Percentiles rank a stretch among this genome's conserved stretches.
Conservation (phyloP, 495 filamentous ascomycete genomes). For the Talaromyces proteolyticus region DNA sequence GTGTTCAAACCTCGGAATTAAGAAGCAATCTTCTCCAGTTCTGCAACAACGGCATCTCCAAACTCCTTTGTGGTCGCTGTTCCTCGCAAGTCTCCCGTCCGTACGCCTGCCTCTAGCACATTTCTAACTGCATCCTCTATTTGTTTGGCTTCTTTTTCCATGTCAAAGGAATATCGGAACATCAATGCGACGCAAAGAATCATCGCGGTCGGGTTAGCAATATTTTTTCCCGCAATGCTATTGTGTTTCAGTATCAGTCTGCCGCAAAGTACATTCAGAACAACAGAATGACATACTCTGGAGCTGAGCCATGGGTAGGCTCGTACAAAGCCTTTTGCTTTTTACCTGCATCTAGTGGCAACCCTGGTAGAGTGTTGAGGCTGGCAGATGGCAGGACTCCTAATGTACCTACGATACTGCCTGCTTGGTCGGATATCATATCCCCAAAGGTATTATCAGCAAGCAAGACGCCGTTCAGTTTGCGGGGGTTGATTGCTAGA, state of each 20-base stretch:
- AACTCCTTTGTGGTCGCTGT: conserved; percentile 63
- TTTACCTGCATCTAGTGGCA: background rate
- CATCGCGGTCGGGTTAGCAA: conserved; percentile 67
- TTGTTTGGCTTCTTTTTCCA: conserved; percentile 62
- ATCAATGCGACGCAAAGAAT: conserved; percentile 89
- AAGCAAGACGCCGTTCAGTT: conserved; percentile 43
- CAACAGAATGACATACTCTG: conserved; percentile 21
- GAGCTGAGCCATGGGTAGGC: conserved; percentile 37
- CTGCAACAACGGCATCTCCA: conserved; percentile 72
- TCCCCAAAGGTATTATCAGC: conserved; percentile 49
- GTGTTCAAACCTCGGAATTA: background rate
- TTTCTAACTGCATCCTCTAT: conserved; percentile 77
- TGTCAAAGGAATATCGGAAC: conserved; percentile 80
- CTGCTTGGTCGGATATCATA: conserved; percentile 46
- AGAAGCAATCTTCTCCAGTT: conserved; percentile 48
- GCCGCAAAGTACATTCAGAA: background rate
- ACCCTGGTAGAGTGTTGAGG: conserved; percentile 37
- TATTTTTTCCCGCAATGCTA: conserved; percentile 31
- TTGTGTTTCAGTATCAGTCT: background rate
- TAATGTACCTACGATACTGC: conserved; percentile 40
- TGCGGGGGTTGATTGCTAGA: conserved; percentile 40
- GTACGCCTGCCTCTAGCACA: conserved; percentile 67
- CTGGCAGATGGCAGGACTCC: conserved; percentile 45
- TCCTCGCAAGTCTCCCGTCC: conserved; percentile 78
- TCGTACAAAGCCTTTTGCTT: conserved; percentile 24